Conservation (phyloP, 495 filamentous ascomycete species). For the Penicilliopsis zonata region DNA sequence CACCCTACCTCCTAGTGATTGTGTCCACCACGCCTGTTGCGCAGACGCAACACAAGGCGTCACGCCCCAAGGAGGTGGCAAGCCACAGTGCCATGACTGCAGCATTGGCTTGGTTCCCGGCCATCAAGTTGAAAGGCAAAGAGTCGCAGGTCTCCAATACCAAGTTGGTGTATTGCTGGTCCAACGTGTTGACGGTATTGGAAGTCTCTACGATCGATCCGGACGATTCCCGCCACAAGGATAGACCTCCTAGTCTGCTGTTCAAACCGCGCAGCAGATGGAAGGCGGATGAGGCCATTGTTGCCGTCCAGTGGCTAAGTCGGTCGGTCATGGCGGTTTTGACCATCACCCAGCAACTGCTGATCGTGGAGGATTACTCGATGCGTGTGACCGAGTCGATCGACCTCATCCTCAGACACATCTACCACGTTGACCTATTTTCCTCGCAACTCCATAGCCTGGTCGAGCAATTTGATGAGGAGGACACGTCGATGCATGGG, state of each 20-base stretch:
- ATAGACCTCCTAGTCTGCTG: constrained; percentile 60
- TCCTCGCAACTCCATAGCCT: constrained; percentile 69
- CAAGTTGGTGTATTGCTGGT: constrained; percentile 98
- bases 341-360: constrained; percentile 82
- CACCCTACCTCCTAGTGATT: constrained; percentile 88
- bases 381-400: constrained; percentile 89
- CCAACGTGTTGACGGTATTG: constrained; percentile 82
- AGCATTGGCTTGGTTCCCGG: constrained; percentile 93
- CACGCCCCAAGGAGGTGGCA: constrained; percentile 78
- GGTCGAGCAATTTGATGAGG: constrained; percentile 80
- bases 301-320: constrained; percentile 93
- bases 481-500: constrained; percentile 82
- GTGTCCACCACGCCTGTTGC: constrained; percentile 94
- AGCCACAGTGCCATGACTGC: constrained; percentile 86
- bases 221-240: constrained; percentile 48
- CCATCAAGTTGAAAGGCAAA: constrained; percentile 75
- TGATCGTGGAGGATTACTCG: constrained; percentile 81
- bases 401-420: constrained; percentile 82
- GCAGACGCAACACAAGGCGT: constrained; percentile 88
- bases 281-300: constrained; percentile 90
- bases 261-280: constrained; percentile 82
- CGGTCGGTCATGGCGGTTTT: constrained; percentile 84
- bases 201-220: constrained; percentile 65
- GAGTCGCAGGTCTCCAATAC: constrained; percentile 37
- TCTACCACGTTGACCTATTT: constrained; percentile 84